These are phyloP conservation scores for Spizellomyces punctatus DNA, from an alignment of 192 early-diverging fungal species.

Conservation along the genomic window DNA sequence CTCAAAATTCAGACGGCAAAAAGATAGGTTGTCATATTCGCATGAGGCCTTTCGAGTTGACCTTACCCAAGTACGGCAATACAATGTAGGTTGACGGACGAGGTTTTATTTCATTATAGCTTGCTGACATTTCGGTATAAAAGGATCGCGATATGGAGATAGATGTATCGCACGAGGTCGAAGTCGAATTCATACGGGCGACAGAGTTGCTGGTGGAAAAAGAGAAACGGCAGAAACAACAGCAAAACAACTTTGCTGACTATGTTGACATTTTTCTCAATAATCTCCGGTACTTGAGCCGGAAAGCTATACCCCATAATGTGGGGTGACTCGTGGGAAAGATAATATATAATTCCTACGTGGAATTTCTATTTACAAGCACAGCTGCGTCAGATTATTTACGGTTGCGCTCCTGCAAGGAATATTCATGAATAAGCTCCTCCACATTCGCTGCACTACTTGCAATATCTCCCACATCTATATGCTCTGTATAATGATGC, in stretches of 20 bases:
- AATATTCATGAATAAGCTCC: conserved; percentile 21
- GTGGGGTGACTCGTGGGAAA: background rate
- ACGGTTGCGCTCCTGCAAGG: background rate
- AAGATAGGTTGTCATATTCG: conserved; percentile 86
- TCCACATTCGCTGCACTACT: conserved; percentile 16
- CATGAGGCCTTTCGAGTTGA: conserved; percentile 85
- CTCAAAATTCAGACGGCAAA: conserved; percentile 66
- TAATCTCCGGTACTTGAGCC: conserved; percentile 71
- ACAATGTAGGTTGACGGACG: background rate
- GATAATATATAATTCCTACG: background rate
- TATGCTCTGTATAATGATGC: conserved; percentile 55
- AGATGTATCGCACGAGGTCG: conserved; percentile 79
- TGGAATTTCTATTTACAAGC: background rate
- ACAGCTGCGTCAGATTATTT: background rate
- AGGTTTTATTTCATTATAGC: background rate
- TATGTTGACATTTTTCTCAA: conserved; percentile 77
- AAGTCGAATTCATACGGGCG: conserved; percentile 74
- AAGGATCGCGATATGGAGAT: conserved; percentile 10
- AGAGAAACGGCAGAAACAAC: conserved; percentile 55
- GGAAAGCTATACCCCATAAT: conserved; percentile 23
- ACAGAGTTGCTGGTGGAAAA: conserved; percentile 63
- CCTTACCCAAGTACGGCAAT: conserved; percentile 79
- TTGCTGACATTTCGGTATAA: background rate
- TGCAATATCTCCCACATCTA: conserved; percentile 51
- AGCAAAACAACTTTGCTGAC: conserved; percentile 68